Base-by-base conservation (phyloP, 2,329 filamentous ascomycete species). In the Venturia oleaginea region DNA sequence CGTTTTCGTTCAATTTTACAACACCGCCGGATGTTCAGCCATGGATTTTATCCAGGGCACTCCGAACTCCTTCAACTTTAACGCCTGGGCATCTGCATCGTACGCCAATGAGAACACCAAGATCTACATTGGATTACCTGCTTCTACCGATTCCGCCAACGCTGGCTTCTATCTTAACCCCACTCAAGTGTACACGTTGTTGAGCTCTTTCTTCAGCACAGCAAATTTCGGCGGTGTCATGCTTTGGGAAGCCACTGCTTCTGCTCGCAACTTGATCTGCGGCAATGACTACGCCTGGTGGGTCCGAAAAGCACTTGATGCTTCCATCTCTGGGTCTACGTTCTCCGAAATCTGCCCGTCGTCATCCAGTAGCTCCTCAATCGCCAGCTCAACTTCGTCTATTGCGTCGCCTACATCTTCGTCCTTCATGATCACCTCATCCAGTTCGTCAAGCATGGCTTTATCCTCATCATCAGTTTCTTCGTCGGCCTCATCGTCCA, bases 1-100 rank as follows among this genome's bases (percentile, higher is more conserved):
- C 68, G 68, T 84, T 67, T 84, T 80, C 72, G 75, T 82, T 42
- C 82, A 84, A 66, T 84, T 82, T 72, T 84, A 84, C 74, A 84
- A 84, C 74, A 83, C 79, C 1, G 67, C 71, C 13, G 60, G 68
- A 3, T 85, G 83, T 73, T 82, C 80, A 65, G 81, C 82, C 24
- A 73, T 74, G 59, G 80, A 74, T 38, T 74, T 78, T 46, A 64
- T 72, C 13, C 69, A 72, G 34, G 72, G 66, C 40, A 72, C 73
- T 51, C 74, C 46, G 11, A 27, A 72, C 22, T 66, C 68, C 15
- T 64, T 19, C 77, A 43, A 70, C 71, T 6, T 84, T 82, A 24
- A 63, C 11, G 15, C n/a, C 11, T 64, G 63, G 54, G 37, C 24
- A 42, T 24, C 61, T 62, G 61, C 46, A 30, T 30, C 42, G 32